Conservation (phyloP, 108 stramenopile genomes). For the Fistulifera pelliculosa region DNA sequence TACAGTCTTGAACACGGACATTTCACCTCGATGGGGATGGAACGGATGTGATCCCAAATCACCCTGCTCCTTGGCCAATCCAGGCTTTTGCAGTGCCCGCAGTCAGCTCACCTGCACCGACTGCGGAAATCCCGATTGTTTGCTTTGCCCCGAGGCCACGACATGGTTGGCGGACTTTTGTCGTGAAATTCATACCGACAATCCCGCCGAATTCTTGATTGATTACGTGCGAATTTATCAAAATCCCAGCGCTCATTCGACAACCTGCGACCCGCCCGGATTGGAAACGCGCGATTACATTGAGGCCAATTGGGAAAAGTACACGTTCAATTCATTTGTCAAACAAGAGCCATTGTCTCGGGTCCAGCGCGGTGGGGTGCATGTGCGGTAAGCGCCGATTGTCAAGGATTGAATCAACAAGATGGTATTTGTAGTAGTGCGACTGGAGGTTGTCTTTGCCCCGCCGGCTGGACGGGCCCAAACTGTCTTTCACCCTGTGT, state of each 20-base stretch:
- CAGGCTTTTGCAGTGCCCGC: neutral
- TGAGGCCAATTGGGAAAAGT: neutral
- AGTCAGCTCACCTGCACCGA: constrained; percentile 9
- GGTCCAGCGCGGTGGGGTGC: constrained; percentile 1
- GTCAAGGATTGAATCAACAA: neutral
- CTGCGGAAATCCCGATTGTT: constrained; percentile 12
- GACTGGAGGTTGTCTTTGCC: neutral
- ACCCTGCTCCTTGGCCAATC: constrained; percentile 3
- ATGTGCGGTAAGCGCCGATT: neutral
- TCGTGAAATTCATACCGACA: neutral
- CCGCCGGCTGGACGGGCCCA: constrained; percentile 4
- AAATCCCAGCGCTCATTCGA: constrained; percentile 2
- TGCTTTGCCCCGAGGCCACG: constrained; percentile 3
- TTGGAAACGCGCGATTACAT: constrained; percentile 1
- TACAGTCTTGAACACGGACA: constrained; percentile 7
- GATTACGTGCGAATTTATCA: constrained; percentile 12
- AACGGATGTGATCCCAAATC: constrained; percentile 3
- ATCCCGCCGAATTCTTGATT: constrained; percentile 3
- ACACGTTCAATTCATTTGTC: constrained; percentile 3
- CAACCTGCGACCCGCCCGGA: constrained; percentile 6
- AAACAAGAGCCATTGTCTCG: neutral
- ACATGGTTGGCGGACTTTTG: constrained; percentile 5
- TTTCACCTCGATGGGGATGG: constrained; percentile 12
- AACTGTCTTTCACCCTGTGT: constrained; percentile 1
- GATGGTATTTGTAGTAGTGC: neutral